Conservation (phyloP, 768 basidiomycete genomes). For the Inosperma sp. region DNA sequence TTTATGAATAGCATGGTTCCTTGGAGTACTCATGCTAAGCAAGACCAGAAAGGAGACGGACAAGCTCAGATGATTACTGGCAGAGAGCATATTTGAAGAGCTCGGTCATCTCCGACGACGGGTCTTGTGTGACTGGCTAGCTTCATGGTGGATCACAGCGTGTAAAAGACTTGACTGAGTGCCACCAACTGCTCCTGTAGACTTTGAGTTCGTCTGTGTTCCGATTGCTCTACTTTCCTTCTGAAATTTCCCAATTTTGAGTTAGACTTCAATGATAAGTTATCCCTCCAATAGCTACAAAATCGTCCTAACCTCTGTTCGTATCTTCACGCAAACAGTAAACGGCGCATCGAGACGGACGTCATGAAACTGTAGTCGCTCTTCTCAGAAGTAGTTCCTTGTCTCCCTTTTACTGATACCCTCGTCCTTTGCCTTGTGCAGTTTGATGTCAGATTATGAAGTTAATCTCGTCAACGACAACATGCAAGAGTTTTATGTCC, state of each 20-base stretch:
- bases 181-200: background rate
- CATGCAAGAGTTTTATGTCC: slow-evolving; percentile 99
- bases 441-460: slow-evolving; percentile 98
- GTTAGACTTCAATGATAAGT: slow-evolving; percentile 57
- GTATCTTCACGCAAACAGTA: slow-evolving; percentile 63
- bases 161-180: background rate
- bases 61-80: background rate
- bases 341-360: slow-evolving; percentile 96
- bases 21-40: no score
- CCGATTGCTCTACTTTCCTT: background rate
- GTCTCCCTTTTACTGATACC: background rate
- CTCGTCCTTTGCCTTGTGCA: slow-evolving; percentile 31
- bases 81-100: background rate
- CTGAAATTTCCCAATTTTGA: background rate
- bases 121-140: no score
- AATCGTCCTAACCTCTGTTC: slow-evolving; percentile 14
- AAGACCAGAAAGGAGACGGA: background rate
- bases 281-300: background rate
- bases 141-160: no score
- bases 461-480: slow-evolving; percentile 96
- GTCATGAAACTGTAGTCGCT: slow-evolving; percentile 92
- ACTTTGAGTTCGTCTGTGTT: background rate
- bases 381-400: slow-evolving; percentile 1
- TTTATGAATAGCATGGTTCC: no score
- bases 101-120: slow-evolving; percentile 20